Conservation (phyloP, 106 monocot genomes). For the Apostasia ramifera region DNA sequence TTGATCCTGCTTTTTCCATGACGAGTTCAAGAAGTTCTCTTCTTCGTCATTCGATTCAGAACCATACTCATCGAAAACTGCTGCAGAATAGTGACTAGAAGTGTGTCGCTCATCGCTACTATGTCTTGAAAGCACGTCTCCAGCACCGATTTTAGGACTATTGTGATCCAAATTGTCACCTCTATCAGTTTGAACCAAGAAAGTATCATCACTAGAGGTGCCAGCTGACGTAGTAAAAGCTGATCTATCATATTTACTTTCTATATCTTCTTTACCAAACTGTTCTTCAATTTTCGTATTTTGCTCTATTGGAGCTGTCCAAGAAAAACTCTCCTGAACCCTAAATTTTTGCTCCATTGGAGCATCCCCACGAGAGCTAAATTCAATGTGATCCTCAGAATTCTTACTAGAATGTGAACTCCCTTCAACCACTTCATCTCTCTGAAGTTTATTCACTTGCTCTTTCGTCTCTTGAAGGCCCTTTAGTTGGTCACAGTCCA, state of each 20-base stretch:
- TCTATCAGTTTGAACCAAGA: constrained; percentile 8
- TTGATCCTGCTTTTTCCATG: constrained; percentile 13
- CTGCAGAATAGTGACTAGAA: constrained; percentile 15
- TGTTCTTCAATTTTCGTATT: constrained; percentile 11
- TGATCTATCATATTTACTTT: constrained; percentile 6
- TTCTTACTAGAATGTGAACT: constrained; percentile 8
- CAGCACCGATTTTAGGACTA: constrained; percentile 2
- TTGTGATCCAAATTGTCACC: constrained; percentile 7
- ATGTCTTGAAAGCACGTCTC: constrained; percentile 3
- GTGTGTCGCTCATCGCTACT: constrained; percentile 1
- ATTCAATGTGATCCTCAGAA: constrained; percentile 8
- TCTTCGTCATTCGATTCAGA: constrained; percentile 29
- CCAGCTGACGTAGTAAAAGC: constrained; percentile 2
- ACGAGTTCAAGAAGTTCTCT: constrained; percentile 17
- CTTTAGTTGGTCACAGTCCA: constrained; percentile 3
- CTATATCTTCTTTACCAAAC: background rate
- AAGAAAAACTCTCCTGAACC: constrained; percentile 12
- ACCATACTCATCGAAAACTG: constrained; percentile 49
- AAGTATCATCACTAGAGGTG: constrained; percentile 7
- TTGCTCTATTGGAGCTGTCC: constrained; percentile 1
- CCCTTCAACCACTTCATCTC: constrained; percentile 9
- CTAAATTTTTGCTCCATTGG: background rate
- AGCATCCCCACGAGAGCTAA: background rate
- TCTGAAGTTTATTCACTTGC: constrained; percentile 6
- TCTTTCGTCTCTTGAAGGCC: background rate